Base-by-base conservation (phyloP, 2,329 filamentous ascomycete species). In the Lasiodiplodia sp. region DNA sequence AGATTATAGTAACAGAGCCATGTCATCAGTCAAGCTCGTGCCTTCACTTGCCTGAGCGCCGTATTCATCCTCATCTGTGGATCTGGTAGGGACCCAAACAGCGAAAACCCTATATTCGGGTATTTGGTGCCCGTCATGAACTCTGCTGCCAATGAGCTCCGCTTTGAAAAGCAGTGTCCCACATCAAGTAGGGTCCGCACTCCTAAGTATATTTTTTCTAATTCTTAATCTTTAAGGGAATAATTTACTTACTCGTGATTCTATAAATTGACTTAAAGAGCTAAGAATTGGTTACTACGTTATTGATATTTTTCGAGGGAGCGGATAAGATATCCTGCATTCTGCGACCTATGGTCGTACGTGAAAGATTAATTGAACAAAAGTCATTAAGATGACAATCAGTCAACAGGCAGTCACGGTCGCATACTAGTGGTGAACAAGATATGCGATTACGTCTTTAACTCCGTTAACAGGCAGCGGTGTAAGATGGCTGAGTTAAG, bases 391-490 rank as follows among this genome's bases (percentile, higher is more conserved):
- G 28, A 28, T 28, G 28, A 28, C 28, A 28, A 28, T 28, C 4
- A 28, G 28, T 28, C 28, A 28, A 28, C 28, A 28, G 28, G 28
- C 28, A 7, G 28, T 28, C 4, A 28, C 28, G 4, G 28, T 28
- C 28, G 5, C 28, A 1, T 28, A 28, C 5, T 28, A 1, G 4
- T 6, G 70, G 80, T 44, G 18, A 16, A 44, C 16, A 44, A 44
- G 16, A 44, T 44, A 18, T 0, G 12, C 38, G 5, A 16, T 44
- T 16, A 44, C 18, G 38, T 44, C 38, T 44, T 18, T 6, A 2
- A 16, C 14, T 16, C 18, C 7, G 38, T 16, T 16, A 16, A 14
- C 38, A 44, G 18, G 38, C 38, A 18, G 38, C 1, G 6, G 1
- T 28, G 28, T 28, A 28, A 28, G 28, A 1, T 6, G 5, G 5